A percentile compares a stretch with the other conserved stretches of the same genome.
Evolutionary conservation across 2,329 filamentous ascomycete species (phyloP).

Genomic region (Botrytis elliptica): DNA sequence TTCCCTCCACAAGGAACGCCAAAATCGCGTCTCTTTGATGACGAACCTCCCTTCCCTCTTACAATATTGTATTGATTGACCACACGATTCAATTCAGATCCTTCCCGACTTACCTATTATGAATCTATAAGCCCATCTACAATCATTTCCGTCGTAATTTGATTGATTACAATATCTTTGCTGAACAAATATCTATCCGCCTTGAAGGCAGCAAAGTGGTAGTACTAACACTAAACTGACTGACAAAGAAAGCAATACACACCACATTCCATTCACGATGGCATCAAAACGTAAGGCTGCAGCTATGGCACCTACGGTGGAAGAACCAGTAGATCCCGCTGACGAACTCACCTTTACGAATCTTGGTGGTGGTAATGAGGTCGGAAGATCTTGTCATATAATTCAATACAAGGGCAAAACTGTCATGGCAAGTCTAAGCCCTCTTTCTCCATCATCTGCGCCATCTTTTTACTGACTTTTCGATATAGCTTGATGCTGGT

Average conservation of each 20-base stretch:
- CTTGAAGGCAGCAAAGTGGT: conserved; percentile 7
- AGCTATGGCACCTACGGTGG: conserved; percentile 66
- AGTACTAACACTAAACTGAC: neutral
- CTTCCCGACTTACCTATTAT: neutral
- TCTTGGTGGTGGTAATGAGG: conserved; percentile 93
- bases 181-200: conserved; percentile 7
- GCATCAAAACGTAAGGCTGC: conserved; percentile 89
- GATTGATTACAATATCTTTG: conserved; percentile 5
- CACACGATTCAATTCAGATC: neutral
- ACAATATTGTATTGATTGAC: neutral
- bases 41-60: neutral
- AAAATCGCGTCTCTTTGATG: conserved; percentile 21
- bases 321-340: conserved; percentile 87
- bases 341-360: conserved; percentile 95
- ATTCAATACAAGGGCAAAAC: conserved; percentile 99
- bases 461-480: conserved; percentile 6
- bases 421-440: conserved; percentile 72
- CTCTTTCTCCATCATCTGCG: neutral
- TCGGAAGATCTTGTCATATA: conserved; percentile 95
- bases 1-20: conserved; percentile 11
- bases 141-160: neutral
- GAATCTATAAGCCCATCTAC: neutral
- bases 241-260: conserved; percentile 7
- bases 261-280: conserved; percentile 53
- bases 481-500: conserved; percentile 80